Evolutionary conservation across 2,329 filamentous ascomycete species (phyloP).

Genomic region (Rutstroemia sydowiana): DNA sequence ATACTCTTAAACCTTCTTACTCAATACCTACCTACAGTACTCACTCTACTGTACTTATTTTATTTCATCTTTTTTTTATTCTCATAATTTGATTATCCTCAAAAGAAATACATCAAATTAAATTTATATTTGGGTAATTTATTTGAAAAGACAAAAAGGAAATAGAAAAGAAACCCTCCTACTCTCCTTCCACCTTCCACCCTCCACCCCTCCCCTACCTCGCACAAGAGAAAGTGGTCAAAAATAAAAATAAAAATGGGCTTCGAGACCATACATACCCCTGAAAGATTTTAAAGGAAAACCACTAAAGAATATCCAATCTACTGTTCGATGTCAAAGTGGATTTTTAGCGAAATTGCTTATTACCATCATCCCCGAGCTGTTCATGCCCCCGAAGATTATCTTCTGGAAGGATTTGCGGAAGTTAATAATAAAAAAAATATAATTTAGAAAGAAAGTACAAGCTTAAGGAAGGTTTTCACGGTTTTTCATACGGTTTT

Average conservation of each 20-base stretch:
- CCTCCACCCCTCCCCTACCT: too few species aligned
- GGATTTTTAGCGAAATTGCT: conserved; percentile 21
- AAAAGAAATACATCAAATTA: too few species aligned
- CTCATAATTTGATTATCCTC: background rate
- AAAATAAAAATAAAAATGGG: background rate
- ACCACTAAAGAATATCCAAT: conserved; percentile 9
- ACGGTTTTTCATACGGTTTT: too few species aligned
- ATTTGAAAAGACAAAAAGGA: too few species aligned
- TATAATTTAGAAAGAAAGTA: background rate
- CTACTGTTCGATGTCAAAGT: conserved; percentile 11
- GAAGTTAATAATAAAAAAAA: conserved; percentile 10
- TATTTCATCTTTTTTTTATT: background rate
- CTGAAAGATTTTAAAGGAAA: too few species aligned
- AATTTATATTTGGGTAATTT: too few species aligned
- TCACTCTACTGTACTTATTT: background rate
- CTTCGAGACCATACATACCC: background rate
- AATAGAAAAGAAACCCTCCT: too few species aligned
- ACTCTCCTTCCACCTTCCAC: too few species aligned
- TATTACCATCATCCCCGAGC: conserved; percentile 16
- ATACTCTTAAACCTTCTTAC: too few species aligned
- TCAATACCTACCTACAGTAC: background rate
- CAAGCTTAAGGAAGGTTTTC: conserved; percentile 2
- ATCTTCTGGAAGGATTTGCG: conserved; percentile 12
- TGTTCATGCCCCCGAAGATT: conserved; percentile 19
- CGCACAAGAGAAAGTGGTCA: too few species aligned